Evolutionary conservation across 306 rosid genomes (phyloP), one percentile per base, ranked within the genome.

Genomic region (Malus sieversii): DNA sequence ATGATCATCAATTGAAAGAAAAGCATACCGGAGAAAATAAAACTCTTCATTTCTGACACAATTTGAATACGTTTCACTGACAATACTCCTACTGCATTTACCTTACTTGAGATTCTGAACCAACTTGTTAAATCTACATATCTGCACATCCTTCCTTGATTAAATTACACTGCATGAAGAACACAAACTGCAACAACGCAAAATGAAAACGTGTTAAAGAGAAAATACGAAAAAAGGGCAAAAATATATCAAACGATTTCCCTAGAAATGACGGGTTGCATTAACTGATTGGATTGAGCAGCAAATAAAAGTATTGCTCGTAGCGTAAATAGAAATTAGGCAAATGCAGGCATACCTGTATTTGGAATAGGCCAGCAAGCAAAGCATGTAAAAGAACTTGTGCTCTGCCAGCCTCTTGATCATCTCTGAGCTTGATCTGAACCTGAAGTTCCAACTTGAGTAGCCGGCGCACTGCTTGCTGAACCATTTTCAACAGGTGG

Each of bases 401-500:
- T 73, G 80, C 83, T 78, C 84, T 55, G 88, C 88, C 87, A 79
- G 84, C 78, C 82, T 46, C 78, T 86, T 68, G 70, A 75, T 80
- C 72, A 95, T 90, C 97, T 95, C 72, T 89, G 97, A 30, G 85
- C 88, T 76, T 92, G 97, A 72, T 95, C 97, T 2, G 97, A 90
- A 79, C 86, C 89, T 62, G 92, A 80, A 74, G 87, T 91, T 82
- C 96, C 97, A n/a, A 88, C 93, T 67, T 94, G 79, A 58, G 87
- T 19, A 67, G 90, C 88, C 30, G 89, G 85, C 62, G 76, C 82
- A 68, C 87, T 88, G 83, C 89, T 80, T 51, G 96, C 85, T 75
- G 98, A 92, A 25, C 98, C 97, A 44, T 92, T 95, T 82, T 95
- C 98, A 30, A 61, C 79, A 0, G 97, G 96, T 38, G 97, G 92